Percentiles rank a stretch among this genome's conserved stretches.
Evolutionary conservation across 2,329 filamentous ascomycete species (phyloP).

Genomic region (Ascomycota sp.): DNA sequence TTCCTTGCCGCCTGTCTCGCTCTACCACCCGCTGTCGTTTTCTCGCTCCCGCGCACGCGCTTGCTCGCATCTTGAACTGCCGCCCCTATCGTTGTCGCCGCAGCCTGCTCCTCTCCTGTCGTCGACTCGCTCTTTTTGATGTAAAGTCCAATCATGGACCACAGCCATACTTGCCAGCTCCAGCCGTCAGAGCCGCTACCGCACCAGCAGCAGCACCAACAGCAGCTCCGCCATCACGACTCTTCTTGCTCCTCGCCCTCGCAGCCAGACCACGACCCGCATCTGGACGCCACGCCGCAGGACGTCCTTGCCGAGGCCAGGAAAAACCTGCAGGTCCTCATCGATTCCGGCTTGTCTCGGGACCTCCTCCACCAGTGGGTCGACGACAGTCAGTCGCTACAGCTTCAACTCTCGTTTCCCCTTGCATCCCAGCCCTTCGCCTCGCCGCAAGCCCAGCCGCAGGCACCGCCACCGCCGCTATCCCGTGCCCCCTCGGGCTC

Average conservation of each 20-base stretch:
- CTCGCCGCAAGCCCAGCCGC: constrained; percentile 2
- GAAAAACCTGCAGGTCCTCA: constrained; percentile 23
- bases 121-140: constrained; percentile 5
- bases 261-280: constrained; percentile 6
- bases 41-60: constrained; percentile 3
- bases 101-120: constrained; percentile 3
- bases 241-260: constrained; percentile 3
- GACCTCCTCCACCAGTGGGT: constrained; percentile 21
- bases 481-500: constrained; percentile 1
- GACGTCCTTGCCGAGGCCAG: constrained; percentile 23
- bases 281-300: constrained; percentile 16
- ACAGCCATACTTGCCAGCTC: constrained; percentile 9
- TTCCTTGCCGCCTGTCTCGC: neutral
- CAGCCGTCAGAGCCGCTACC: constrained; percentile 8
- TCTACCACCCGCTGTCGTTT: constrained; percentile 2
- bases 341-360: constrained; percentile 23
- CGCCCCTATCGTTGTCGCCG: constrained; percentile 1
- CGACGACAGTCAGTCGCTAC: constrained; percentile 15
- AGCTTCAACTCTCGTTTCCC: constrained; percentile 10
- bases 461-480: constrained; percentile 4
- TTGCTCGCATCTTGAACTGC: constrained; percentile 3
- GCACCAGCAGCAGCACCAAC: constrained; percentile 8
- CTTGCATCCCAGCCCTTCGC: constrained; percentile 3
- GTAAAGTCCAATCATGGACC: constrained; percentile 13
- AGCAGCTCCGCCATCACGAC: too few relatives aligned